A percentile compares a stretch with the other conserved stretches of the same genome.
phyloP scores from a whole-genome alignment of 2,329 filamentous ascomycete genomes.

The Aureobasidium sp. region DNA sequence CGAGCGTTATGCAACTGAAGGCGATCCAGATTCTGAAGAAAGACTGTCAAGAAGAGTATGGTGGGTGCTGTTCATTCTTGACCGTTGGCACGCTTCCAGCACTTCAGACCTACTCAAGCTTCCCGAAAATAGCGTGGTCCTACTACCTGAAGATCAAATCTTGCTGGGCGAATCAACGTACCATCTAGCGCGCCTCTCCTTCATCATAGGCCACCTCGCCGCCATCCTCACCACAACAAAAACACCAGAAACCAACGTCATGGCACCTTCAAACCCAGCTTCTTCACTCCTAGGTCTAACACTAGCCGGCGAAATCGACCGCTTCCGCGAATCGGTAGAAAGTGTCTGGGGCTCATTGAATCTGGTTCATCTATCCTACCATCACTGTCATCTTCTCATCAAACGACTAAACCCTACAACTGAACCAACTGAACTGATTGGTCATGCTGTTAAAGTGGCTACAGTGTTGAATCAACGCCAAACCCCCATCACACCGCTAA shows the following conservation, averaged over 20 bases:
- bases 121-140: conserved; percentile 51
- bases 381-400: conserved; percentile 58
- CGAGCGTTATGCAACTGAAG: conserved; percentile 34
- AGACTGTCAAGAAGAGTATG: conserved; percentile 56
- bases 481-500: conserved; percentile 52
- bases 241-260: conserved; percentile 35
- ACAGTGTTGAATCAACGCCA: conserved; percentile 48
- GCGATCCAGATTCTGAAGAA: conserved; percentile 52
- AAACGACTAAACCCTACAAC: conserved; percentile 51
- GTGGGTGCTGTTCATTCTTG: conserved; percentile 64
- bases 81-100: conserved; percentile 64
- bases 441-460: conserved; percentile 50
- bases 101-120: conserved; percentile 55
- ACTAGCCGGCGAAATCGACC: conserved; percentile 51
- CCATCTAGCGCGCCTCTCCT: conserved; percentile 54
- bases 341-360: conserved; percentile 42
- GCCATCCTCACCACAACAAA: conserved; percentile 38
- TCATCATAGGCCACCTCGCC: conserved; percentile 49
- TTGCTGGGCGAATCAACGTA: conserved; percentile 56
- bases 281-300: conserved; percentile 40
- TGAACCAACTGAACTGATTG: conserved; percentile 50
- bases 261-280: conserved; percentile 33
- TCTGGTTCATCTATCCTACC: conserved; percentile 59
- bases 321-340: conserved; percentile 57
- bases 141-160: conserved; percentile 49